Base-by-base conservation (phyloP, 2,329 filamentous ascomycete species). In the Sarocladium strictum region DNA sequence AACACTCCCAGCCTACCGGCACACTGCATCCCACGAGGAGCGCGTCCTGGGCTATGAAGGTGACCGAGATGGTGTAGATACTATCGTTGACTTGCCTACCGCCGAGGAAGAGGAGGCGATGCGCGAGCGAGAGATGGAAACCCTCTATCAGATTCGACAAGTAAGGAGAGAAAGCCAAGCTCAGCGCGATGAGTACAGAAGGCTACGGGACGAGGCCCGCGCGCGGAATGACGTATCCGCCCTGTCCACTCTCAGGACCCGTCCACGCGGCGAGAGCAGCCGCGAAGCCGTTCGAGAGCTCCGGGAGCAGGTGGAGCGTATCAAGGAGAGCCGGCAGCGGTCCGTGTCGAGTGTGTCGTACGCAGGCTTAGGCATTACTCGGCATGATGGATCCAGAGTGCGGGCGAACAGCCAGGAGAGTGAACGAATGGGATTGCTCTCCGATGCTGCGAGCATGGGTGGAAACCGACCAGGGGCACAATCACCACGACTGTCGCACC, bases 41-140 rank as follows among this genome's bases (percentile, higher is more conserved):
- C 85, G 86, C 61, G 85, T 97, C 1, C 77, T 97, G 49, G 94
- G 85, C 7, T 82, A 92, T 4, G 94, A 96, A 69, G 94, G 94
- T 51, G 94, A 99, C 67, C 81, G 94, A 57, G 93, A 80, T 53
- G 94, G 94, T 7, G 90, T 99, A 62, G 94, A 99, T 63, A 82
- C 89, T 3, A 91, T 99, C 0, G 73, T 97, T 12, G 92, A 97
- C 67, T 83, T 89, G 60, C 92, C 92, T 0, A 90, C 87, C 0
- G 79, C 76, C 9, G 89, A 96, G 53, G 87, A 91, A 54, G 84
- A 95, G 60, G 90, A 96, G 67, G 71, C 73, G 2, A 74, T 90
- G 53, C 81, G 94, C 12, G 91, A 97, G 59, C 83, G 90, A 26
- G 90, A 97, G 68, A 97, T 97, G 94, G 89, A 94, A 58, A 83